Percentiles rank a stretch among this genome's conserved stretches.
Evolutionary conservation across 106 monocot genomes (phyloP).

Genomic region (Triglochin maritima): DNA sequence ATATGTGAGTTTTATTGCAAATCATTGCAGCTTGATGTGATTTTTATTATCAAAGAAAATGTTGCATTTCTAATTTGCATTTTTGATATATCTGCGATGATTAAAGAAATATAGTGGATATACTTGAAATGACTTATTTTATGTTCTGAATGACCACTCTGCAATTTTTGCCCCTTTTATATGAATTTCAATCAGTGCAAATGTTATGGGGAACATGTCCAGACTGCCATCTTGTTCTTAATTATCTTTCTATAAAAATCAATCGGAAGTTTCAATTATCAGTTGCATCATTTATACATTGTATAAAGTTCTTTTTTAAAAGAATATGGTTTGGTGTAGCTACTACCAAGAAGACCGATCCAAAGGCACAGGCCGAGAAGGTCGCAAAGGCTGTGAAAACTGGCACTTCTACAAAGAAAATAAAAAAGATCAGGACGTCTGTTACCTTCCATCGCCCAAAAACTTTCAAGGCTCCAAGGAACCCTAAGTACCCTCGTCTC

Average conservation of each 20-base stretch:
- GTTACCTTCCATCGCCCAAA: conserved; percentile 46
- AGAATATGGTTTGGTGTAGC: conserved; percentile 17
- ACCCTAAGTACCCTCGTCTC: conserved; percentile 38
- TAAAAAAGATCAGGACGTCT: conserved; percentile 38
- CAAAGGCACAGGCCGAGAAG: conserved; percentile 35
- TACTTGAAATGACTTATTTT: too few relatives aligned
- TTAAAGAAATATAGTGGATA: too few relatives aligned
- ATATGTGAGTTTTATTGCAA: too few relatives aligned
- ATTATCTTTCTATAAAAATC: neutral
- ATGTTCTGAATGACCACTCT: too few relatives aligned
- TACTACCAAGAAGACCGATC: conserved; percentile 29
- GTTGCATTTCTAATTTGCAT: too few relatives aligned
- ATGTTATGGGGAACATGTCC: neutral
- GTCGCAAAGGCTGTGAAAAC: conserved; percentile 36
- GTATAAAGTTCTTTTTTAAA: neutral
- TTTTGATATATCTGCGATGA: too few relatives aligned
- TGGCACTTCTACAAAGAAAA: conserved; percentile 25
- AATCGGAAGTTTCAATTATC: neutral
- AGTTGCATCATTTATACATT: neutral
- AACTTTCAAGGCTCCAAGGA: conserved; percentile 26
- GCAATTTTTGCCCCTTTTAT: neutral
- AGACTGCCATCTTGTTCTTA: neutral
- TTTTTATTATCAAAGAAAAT: too few relatives aligned
- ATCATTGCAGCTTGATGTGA: too few relatives aligned
- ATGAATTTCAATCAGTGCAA: neutral